Conservation (phyloP, 805 yeast genomes). For the Brettanomyces anomalus region DNA sequence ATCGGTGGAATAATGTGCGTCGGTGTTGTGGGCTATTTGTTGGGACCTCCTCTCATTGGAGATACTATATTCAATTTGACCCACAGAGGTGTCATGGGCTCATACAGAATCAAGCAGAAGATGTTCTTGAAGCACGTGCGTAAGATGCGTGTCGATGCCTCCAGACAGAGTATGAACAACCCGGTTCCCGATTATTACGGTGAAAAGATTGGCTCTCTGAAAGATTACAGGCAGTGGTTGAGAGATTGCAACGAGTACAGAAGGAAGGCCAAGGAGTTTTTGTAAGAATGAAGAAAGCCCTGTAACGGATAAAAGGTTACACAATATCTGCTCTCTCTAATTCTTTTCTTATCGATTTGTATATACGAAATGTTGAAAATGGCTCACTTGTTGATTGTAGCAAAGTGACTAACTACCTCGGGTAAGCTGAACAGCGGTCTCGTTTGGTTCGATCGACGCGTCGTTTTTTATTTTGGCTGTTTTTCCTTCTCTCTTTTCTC, state of each 20-base stretch:
- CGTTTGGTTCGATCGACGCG: too few relatives aligned
- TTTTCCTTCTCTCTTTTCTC: too few relatives aligned
- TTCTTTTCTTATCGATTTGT: not conserved
- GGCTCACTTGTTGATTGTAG: not conserved
- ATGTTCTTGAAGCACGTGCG: conserved; percentile 66
- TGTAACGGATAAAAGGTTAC: not conserved
- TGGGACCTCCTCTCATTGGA: conserved; percentile 75
- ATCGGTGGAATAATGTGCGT: conserved; percentile 65
- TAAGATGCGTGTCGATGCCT: conserved; percentile 83
- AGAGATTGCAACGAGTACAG: conserved; percentile 89
- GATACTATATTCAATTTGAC: conserved; percentile 54
- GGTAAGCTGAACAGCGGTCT: too few relatives aligned
- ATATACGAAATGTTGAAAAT: not conserved
- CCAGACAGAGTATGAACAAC: conserved; percentile 79
- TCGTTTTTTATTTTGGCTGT: too few relatives aligned
- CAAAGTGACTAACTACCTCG: too few relatives aligned
- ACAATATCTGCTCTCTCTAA: not conserved
- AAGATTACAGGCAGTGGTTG: conserved; percentile 89
- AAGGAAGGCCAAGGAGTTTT: conserved; percentile 69
- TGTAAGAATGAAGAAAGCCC: conserved; percentile 30
- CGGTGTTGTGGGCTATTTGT: conserved; percentile 68
- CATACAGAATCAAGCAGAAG: conserved; percentile 56
- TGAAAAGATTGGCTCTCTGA: conserved; percentile 81
- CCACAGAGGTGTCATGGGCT: conserved; percentile 35
- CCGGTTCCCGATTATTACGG: conserved; percentile 99